Base-by-base conservation (phyloP, 345 rosid genomes). In the Moricandia arvensis region DNA sequence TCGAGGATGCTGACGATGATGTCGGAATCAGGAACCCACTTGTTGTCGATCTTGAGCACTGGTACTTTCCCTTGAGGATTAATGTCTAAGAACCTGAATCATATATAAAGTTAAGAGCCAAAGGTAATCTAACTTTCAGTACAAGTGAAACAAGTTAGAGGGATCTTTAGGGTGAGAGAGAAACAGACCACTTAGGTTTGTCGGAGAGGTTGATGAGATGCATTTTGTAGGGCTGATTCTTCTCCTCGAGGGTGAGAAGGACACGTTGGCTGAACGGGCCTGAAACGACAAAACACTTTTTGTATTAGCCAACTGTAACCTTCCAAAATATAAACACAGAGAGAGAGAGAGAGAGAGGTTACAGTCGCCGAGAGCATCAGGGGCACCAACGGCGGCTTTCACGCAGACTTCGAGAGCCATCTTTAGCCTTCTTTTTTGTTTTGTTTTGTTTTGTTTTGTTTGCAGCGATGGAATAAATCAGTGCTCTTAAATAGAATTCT, bases 1-100 rank as follows among this genome's bases (percentile, higher is more conserved):
- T 95, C 97, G 38, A 95, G 72, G 38, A 92, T 79, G 17, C 82
- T 87, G 74, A 86, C 96, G 71, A 92, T 87, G 60, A 90, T 86
- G 77, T 92, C 97, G 37, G 99, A 92, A 71, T 92, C 98, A 71
- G 90, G 1, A 58, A 90, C 88, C 97, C 96, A 95, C 71, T 89
- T 88, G 72, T 81, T 87, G 75, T 95, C 91, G 53, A 90, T 62
- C 84, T 92, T 90, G 64, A 72, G 80, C 69, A 89, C 85, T 6
- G 98, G 99, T 68, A 85, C 90, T 82, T 89, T 95, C 73, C 96
- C 94, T 79, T 85, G 89, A 41, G 96, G 93, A 73, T 77, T 92
- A 55, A 88, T 77, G 13, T 88, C 90, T 81, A 86, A 58, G 54
- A 92, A 90, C 99, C 98, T 92, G 73, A 54, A 34, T 69, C 58